These are phyloP conservation scores for Cyclostephanos tholiformis DNA, from an alignment of 108 stramenopile species.

Conservation along the genomic window DNA sequence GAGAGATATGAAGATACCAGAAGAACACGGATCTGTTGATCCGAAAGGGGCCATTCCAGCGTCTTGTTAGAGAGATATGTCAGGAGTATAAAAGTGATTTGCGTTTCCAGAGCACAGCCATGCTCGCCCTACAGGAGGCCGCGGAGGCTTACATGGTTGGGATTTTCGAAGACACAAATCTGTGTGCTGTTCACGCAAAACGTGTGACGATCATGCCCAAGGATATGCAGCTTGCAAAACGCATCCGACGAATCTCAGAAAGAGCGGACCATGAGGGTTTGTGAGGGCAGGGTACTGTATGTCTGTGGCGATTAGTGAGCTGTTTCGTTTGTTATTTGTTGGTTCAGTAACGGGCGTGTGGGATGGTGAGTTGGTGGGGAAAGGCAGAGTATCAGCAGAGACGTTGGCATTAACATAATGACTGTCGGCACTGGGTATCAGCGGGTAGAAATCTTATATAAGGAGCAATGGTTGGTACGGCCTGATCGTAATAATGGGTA, in stretches of 20 bases:
- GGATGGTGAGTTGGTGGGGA: too few relatives aligned
- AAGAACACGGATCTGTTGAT: conserved; percentile 72
- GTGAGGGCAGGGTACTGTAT: too few relatives aligned
- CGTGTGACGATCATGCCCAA: conserved; percentile 68
- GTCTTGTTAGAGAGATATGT: conserved; percentile 53
- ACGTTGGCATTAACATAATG: too few relatives aligned
- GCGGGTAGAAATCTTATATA: too few relatives aligned
- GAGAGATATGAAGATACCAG: conserved; percentile 68
- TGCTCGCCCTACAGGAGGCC: conserved; percentile 64
- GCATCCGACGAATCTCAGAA: conserved; percentile 39
- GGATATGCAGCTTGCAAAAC: conserved; percentile 23
- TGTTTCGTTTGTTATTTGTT: too few relatives aligned
- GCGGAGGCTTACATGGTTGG: conserved; percentile 66
- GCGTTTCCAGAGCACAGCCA: conserved; percentile 58
- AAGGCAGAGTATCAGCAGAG: too few relatives aligned
- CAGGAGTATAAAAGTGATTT: conserved; percentile 57
- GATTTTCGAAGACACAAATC: conserved; percentile 58
- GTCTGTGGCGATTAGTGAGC: too few relatives aligned
- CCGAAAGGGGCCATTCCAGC: conserved; percentile 67
- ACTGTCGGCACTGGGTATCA: too few relatives aligned
- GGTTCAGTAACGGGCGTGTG: too few relatives aligned
- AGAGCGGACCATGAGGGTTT: neutral
- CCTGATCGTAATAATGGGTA: too few relatives aligned
- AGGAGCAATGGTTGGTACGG: too few relatives aligned
- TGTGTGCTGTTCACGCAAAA: conserved; percentile 72